These are phyloP conservation scores for Pluteus cervinus DNA, from an alignment of 768 basidiomycete genomes.

Conservation along the genomic window DNA sequence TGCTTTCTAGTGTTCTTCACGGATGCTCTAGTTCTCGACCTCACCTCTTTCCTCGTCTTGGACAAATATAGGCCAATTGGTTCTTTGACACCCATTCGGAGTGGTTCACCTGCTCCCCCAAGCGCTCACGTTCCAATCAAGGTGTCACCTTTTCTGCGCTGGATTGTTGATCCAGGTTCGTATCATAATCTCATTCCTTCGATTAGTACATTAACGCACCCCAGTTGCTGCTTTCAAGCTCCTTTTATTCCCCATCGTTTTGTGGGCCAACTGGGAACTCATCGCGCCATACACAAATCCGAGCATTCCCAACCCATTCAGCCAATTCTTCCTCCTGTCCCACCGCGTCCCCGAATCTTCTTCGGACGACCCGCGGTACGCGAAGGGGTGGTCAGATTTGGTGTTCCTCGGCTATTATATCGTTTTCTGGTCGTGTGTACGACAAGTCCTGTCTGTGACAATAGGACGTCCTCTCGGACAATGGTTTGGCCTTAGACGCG, in stretches of 20 bases:
- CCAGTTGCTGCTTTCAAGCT: constrained; percentile 69
- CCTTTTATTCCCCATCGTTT: constrained; percentile 50
- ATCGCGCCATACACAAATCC: constrained; percentile 38
- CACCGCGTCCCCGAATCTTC: constrained; percentile 48
- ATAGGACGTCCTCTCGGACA: constrained; percentile 63
- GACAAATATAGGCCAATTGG: too few relatives aligned
- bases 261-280: constrained; percentile 63
- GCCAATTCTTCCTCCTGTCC: constrained; percentile 65
- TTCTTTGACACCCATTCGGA: constrained; percentile 27
- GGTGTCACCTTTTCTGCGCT: constrained; percentile 52
- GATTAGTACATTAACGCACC: too few relatives aligned
- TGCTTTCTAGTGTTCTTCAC: constrained; percentile 12
- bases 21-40: too few relatives aligned
- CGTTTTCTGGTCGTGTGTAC: constrained; percentile 83
- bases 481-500: constrained; percentile 62
- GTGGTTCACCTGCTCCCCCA: constrained; percentile 23
- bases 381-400: constrained; percentile 71
- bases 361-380: constrained; percentile 53
- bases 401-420: constrained; percentile 79
- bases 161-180: constrained; percentile 81
- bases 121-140: constrained; percentile 16
- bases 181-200: too few relatives aligned
- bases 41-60: too few relatives aligned
- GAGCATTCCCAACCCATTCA: constrained; percentile 65
- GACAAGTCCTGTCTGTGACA: constrained; percentile 66